Base-by-base conservation (phyloP, 495 filamentous ascomycete genomes). In the Extremus antarcticus region DNA sequence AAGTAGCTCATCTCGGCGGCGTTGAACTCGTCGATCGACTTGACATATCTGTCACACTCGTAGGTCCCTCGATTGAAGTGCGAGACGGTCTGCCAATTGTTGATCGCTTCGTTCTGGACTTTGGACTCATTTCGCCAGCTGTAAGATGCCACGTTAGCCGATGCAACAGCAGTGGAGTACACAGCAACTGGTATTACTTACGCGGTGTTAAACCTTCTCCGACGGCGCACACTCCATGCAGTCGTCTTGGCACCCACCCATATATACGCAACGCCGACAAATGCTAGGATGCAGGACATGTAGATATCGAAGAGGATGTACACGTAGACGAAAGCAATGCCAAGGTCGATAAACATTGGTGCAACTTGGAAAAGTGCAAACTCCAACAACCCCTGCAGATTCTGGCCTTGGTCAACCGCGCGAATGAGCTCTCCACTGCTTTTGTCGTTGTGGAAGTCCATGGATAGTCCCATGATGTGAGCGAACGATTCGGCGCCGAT, bases 381-480 rank as follows among this genome's bases (percentile, higher is more conserved):
- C 47, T 88, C 81, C 22, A 86, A 69, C 48, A 90, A 71, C 55
- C 76, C 74, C 39, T 76, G 78, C 15, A 90, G 71, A 38, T 78
- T 78, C 24, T 74, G 67, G 7, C 84, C 87, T 58, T 84, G 81
- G 25, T 73, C 72, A 25, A 90, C 78, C 2, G 85, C 78, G 59
- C 80, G 74, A 57, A 78, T 79, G 32, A 90, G 73, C 60, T 89
- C 84, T 7, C 81, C 86, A 2, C 80, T 83, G 52, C 78, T 78
- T 70, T 88, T 89, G 50, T 76, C 76, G 55, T 82, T 83, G 63
- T 92, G 86, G 56, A 89, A 90, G 61, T 91, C 86, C 56, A 82
- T 83, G 0, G 84, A 88, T 22, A 92, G 74, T 50, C 74, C 77
- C 78, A 91, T 86, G 22, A 90, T 74, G 57, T 90, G 85, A 43